These are phyloP conservation scores for Pelargonium nanum DNA, from an alignment of 345 rosid species.

Conservation along the genomic window DNA sequence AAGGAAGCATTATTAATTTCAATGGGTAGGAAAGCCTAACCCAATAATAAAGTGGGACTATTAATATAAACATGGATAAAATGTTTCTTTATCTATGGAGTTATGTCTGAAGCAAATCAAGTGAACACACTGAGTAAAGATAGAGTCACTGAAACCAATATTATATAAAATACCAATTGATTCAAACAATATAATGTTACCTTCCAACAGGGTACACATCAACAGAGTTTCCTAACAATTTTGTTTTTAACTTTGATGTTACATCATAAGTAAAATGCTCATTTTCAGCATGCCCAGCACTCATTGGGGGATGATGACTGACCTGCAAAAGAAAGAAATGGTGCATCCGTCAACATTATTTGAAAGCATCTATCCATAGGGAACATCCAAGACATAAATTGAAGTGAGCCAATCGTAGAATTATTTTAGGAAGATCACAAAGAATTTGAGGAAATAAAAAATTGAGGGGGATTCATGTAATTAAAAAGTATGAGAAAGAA, in stretches of 20 bases:
- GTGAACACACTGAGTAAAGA: neutral
- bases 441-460: neutral
- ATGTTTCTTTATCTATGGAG: neutral
- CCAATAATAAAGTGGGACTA: neutral
- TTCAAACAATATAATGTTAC: slow-evolving; percentile 15
- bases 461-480: neutral
- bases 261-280: slow-evolving; percentile 74
- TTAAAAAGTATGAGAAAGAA: too few species aligned
- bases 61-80: neutral
- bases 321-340: slow-evolving; percentile 37
- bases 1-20: too few species aligned
- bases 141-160: neutral
- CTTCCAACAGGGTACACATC: slow-evolving; percentile 73
- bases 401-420: neutral
- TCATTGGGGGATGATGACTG: slow-evolving; percentile 90
- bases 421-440: neutral
- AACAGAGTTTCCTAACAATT: slow-evolving; percentile 63
- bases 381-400: neutral
- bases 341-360: neutral
- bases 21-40: too few species aligned
- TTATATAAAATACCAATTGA: neutral
- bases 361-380: too few species aligned
- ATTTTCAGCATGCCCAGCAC: slow-evolving; percentile 90
- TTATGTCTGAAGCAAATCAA: neutral
- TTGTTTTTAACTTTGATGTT: slow-evolving; percentile 82